Evolutionary conservation across 352 stramenopile genomes (phyloP), one percentile per base, ranked within the genome.

Genomic region (Pythium guiyangense): DNA sequence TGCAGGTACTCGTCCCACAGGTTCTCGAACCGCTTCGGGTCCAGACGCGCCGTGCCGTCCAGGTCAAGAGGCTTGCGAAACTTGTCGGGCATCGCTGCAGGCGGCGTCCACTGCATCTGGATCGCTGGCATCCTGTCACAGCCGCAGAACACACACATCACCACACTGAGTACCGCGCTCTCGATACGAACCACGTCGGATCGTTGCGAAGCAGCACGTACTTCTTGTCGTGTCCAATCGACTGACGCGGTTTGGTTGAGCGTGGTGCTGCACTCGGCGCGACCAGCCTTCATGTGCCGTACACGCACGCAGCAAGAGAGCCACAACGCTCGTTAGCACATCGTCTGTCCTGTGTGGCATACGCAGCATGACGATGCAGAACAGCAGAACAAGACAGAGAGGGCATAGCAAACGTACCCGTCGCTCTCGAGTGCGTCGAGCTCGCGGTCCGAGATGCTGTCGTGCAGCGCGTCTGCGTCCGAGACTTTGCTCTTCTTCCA

Each of bases 1-100:
- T 89, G 67, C 1, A 86, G 58, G 43, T 86, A 91, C 59, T 90
- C 73, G 12, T 90, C 79, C 81, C 81, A 93, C 62, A 93, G 69
- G 55, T 60, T 84, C 63, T 93, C 80, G 44, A 90, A 93, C 17
- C 63, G 66, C 53, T 88, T 87, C 0, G 78, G 72, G 52, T 92
- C 63, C 8, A 92, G 66, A 14, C 64, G 69, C 14, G 64, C 67
- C 18, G 54, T 51, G 6, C 22, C 31, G 39, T 93, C 79, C 8
- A 93, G 48, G 48, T 79, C 67, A 27, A 86, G 63, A 42, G 59
- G 37, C 54, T 50, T 45, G 37, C 18, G 6, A 49, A 64, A 51
- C 47, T 35, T 42, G 58, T 56, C 54, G 37, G 52, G 39, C 49
- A 56, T 22, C 53, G 57, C 17, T 48, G 12, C 59, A 17, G 63